Evolutionary conservation across 2,329 filamentous ascomycete genomes (phyloP).

Genomic region (Neofusicoccum ribis): DNA sequence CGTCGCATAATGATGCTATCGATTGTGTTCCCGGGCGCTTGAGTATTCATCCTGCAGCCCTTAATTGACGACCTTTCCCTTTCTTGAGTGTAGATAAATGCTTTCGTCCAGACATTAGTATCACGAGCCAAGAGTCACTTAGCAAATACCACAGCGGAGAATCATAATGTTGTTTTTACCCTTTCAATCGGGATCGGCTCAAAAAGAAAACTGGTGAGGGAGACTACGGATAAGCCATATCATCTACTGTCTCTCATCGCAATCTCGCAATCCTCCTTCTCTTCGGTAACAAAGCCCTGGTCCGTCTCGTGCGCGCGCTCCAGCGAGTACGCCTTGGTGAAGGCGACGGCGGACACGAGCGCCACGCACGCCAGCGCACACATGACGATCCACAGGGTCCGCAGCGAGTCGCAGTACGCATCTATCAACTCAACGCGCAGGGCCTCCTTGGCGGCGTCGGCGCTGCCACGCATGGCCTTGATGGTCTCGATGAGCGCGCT

Average conservation of each 20-base stretch:
- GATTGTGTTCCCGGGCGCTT: not conserved
- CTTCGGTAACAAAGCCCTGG: slow-evolving; percentile 12
- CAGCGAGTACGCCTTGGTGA: slow-evolving; percentile 7
- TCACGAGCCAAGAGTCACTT: no score
- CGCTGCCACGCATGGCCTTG: slow-evolving; percentile 22
- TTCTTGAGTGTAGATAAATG: not conserved
- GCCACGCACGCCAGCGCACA: slow-evolving; percentile 29
- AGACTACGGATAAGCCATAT: no score
- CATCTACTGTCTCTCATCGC: no score
- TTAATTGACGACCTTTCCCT: not conserved
- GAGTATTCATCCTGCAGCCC: not conserved
- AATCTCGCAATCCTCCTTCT: not conserved
- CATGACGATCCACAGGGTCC: slow-evolving; percentile 33
- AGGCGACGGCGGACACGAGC: slow-evolving; percentile 25
- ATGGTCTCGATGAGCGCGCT: slow-evolving; percentile 30
- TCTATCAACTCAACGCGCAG: slow-evolving; percentile 26
- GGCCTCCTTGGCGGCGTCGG: slow-evolving; percentile 22
- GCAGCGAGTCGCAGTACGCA: slow-evolving; percentile 29
- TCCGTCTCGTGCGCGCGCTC: slow-evolving; percentile 18
- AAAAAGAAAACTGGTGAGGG: no score
- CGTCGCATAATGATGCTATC: not conserved
- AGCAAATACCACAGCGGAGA: no score
- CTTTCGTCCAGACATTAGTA: not conserved
- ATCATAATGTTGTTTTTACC: no score
- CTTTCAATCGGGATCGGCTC: no score